Conservation (phyloP, 2,329 filamentous ascomycete species). For the Epichloe bromicola region DNA sequence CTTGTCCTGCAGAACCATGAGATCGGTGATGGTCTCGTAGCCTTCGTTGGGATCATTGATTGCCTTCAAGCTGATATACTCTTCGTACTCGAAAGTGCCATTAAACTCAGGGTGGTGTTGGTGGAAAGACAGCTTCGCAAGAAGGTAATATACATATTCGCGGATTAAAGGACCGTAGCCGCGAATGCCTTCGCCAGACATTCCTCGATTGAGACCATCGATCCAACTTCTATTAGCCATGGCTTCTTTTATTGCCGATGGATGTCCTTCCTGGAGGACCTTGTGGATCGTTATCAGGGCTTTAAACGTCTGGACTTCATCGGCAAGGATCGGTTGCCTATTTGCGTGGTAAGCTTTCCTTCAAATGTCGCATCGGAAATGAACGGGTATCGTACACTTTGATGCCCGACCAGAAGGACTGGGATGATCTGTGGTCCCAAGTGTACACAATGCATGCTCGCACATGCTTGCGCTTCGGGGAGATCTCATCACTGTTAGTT, state of each 20-base stretch:
- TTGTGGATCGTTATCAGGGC: conserved; percentile 95
- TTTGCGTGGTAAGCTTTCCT: background rate
- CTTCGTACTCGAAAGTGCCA: conserved; percentile 96
- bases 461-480: conserved; percentile 80
- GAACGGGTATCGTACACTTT: conserved; percentile 63
- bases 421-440: conserved; percentile 95
- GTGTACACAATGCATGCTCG: conserved; percentile 96
- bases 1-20: conserved; percentile 95
- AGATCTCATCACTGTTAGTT: conserved; percentile 54
- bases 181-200: conserved; percentile 70
- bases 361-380: background rate
- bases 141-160: conserved; percentile 92
- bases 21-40: conserved; percentile 88
- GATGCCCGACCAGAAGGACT: conserved; percentile 94
- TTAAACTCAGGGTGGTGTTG: conserved; percentile 96
- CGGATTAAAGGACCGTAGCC: conserved; percentile 87
- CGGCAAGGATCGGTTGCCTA: conserved; percentile 92
- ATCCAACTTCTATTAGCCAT: conserved; percentile 84
- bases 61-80: conserved; percentile 94
- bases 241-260: conserved; percentile 73
- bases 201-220: conserved; percentile 76
- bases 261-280: conserved; percentile 92
- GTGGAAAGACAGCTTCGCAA: conserved; percentile 93
- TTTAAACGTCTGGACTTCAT: conserved; percentile 98
- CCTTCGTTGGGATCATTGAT: conserved; percentile 99